A percentile compares a stretch with the other conserved stretches of the same genome.
phyloP scores from a whole-genome alignment of 352 stramenopile species.

The Phytophthora hybrid region DNA sequence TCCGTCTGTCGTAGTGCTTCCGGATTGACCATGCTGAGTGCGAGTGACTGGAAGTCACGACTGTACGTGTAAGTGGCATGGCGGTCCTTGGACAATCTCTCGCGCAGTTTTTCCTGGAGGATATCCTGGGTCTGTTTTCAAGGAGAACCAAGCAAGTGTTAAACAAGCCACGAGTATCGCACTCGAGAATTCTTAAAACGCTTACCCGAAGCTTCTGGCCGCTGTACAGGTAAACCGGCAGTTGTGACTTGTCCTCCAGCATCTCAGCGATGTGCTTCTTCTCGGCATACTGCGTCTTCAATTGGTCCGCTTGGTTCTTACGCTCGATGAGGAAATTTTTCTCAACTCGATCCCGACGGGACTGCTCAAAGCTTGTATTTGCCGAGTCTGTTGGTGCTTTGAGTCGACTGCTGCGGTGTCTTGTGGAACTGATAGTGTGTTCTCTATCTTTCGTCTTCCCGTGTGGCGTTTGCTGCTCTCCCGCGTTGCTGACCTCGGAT shows the following conservation, averaged over 20 bases:
- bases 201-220: conserved; percentile 84
- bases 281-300: conserved; percentile 45
- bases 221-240: conserved; percentile 87
- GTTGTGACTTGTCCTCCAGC: conserved; percentile 37
- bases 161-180: not conserved
- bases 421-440: conserved; percentile 2
- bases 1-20: conserved; percentile 64
- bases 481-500: conserved; percentile 15
- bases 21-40: conserved; percentile 81
- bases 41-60: conserved; percentile 88
- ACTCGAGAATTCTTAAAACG: not conserved
- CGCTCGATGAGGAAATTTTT: conserved; percentile 75
- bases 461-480: not conserved
- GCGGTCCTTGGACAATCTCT: conserved; percentile 51
- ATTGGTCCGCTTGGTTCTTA: conserved; percentile 38
- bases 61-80: conserved; percentile 87
- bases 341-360: conserved; percentile 48
- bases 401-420: conserved; percentile 26
- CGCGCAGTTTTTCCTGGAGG: conserved; percentile 82
- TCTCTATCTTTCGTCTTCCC: conserved; percentile 14
- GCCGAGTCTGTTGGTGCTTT: conserved; percentile 83
- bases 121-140: conserved; percentile 77
- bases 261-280: conserved; percentile 46
- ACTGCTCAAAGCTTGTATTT: conserved; percentile 74
- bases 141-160: conserved; percentile 1